Base-by-base conservation (phyloP, 805 yeast species). In the Isabelozyma rhagii region DNA sequence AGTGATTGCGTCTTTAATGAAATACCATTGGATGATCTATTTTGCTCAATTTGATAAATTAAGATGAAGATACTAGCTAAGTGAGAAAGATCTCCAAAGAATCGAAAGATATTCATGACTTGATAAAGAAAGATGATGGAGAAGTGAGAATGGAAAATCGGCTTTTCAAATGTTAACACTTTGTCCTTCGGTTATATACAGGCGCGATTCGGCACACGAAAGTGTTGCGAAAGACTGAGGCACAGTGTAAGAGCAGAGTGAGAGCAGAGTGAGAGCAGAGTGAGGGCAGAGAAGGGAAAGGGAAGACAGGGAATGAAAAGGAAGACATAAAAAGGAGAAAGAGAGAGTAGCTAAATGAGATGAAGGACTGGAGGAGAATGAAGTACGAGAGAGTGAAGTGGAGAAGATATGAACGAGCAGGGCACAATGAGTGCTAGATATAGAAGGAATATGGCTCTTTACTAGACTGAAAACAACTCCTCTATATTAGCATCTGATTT, bases 1-100 rank as follows among this genome's bases (percentile, higher is more conserved):
- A 93, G 72, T 1, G 80, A 72, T 65, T 94, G 98, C 0, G 98
- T 89, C 71, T 93, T 93, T 63, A 89, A 72, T 1, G 97, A 91
- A 45, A 94, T 80, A 42, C 99, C 99, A 29, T 83, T 80, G 44
- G 87, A 83, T 6, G 96, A 84, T 52, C 74, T 75, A 48, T 87
- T 79, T 5, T 71, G 62, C 47, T 74, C 78, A 57, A 94, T 89
- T 40, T 90, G 81, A 48, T 82, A 84, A 46, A 93, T 72, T 55
- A 94, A 77, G 48, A 94, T 80, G 51, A 88, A 72, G 45, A 89
- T 88, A 58, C 96, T 84, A 14, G 86, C 82, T 66, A 89, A 71
- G 65, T 94, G 99, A 44, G 94, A 82, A 48, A 89, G 61, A 63
- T 94, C 99, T 28, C 93, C 96, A 36, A 67, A 50, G 46, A 74